A percentile compares a stretch with the other conserved stretches of the same genome.
Conservation (phyloP, 441 rosid species). For the Pelargonium cotyledonis region DNA sequence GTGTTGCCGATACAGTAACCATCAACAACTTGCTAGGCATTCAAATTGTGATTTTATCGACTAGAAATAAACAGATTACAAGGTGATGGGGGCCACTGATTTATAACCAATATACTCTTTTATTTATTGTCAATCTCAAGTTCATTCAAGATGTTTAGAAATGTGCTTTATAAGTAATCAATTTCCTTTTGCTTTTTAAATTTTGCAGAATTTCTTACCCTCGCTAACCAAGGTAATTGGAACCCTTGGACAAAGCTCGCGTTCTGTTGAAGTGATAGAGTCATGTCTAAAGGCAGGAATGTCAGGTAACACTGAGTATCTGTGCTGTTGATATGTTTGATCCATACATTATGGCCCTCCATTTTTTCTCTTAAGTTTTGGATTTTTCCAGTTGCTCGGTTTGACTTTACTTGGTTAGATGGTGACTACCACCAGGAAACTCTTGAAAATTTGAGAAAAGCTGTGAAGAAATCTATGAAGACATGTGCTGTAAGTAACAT, state of each 20-base stretch:
- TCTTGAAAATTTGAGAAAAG: constrained; percentile 24
- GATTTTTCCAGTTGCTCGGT: constrained; percentile 19
- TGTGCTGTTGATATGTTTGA: not conserved
- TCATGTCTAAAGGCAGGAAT: constrained; percentile 26
- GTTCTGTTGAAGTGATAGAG: constrained; percentile 21
- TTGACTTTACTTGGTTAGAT: constrained; percentile 28
- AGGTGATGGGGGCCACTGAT: not conserved
- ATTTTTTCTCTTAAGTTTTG: not conserved
- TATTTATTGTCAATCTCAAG: not conserved
- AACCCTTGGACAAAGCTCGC: constrained; percentile 26
- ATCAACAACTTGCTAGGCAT: not conserved
- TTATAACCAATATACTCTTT: not conserved
- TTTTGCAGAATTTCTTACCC: constrained; percentile 8
- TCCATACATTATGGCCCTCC: not conserved
- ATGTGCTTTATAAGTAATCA: not conserved
- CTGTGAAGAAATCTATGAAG: constrained; percentile 25
- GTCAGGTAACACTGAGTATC: constrained; percentile 14
- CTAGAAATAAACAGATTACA: not conserved
- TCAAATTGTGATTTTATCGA: not conserved
- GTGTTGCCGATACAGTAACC: not conserved
- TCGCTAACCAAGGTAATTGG: constrained; percentile 23
- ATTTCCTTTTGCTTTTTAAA: not conserved
- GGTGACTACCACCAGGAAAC: constrained; percentile 31
- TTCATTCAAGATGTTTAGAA: not conserved
- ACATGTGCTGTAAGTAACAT: constrained; percentile 23